These are phyloP conservation scores for Rossbeevera mucosa DNA, from an alignment of 768 basidiomycete genomes.

Conservation along the genomic window DNA sequence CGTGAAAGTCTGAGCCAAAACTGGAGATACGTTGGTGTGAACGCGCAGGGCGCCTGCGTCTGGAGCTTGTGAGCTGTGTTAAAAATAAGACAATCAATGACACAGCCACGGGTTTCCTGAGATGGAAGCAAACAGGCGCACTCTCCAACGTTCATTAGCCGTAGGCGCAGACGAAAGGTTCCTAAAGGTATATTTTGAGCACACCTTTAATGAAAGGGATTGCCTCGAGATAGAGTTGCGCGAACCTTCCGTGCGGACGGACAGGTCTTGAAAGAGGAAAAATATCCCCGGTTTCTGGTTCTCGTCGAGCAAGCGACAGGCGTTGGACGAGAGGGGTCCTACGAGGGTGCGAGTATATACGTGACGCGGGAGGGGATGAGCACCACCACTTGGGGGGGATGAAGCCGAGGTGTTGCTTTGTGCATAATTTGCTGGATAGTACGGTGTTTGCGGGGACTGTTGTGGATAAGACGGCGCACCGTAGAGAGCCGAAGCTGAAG, in stretches of 20 bases:
- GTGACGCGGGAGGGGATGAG: conserved; percentile 54
- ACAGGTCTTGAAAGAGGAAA: conserved; percentile 93
- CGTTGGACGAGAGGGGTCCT: conserved; percentile 83
- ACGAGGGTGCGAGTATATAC: conserved; percentile 85
- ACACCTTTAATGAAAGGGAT: conserved; percentile 19
- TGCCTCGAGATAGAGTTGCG: conserved; percentile 24
- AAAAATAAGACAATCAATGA: conserved; percentile 21
- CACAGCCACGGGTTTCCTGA: conserved; percentile 16
- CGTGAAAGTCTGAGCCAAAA: conserved; percentile 81
- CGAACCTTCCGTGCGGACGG: conserved; percentile 87
- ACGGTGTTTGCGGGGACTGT: conserved; percentile 27
- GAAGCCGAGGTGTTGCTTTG: conserved; percentile 22
- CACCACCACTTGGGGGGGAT: conserved; percentile 28
- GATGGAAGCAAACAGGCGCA: conserved; percentile 45
- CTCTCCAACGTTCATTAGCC: conserved; percentile 89
- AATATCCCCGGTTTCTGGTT: conserved; percentile 85
- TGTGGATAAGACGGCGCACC: conserved; percentile 25
- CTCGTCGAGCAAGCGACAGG: conserved; percentile 79
- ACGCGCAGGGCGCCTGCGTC: conserved; percentile 61
- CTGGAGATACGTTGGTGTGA: conserved; percentile 64
- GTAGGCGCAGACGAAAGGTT: conserved; percentile 77
- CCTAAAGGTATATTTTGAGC: conserved; percentile 42
- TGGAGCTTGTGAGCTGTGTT: conserved; percentile 62
- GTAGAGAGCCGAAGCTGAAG: conserved; percentile 17
- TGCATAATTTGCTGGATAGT: conserved; percentile 26